Evolutionary conservation across 495 filamentous ascomycete species (phyloP).

Genomic region (Xylaria telfairii): DNA sequence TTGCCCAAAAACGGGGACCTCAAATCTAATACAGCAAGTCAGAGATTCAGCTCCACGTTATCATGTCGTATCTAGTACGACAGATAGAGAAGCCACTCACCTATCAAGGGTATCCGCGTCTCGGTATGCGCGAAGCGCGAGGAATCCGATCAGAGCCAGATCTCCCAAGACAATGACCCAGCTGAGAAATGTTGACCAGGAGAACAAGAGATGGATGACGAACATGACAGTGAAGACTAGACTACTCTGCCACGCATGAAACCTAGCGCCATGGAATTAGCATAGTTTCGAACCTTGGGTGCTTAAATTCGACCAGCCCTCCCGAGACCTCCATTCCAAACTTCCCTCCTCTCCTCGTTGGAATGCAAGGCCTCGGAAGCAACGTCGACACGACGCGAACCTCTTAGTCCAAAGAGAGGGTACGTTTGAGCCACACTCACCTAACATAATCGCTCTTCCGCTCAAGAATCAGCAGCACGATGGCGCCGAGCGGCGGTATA

Average conservation of each 20-base stretch:
- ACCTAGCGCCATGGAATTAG: slow-evolving; percentile 55
- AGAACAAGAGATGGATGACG: slow-evolving; percentile 83
- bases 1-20: slow-evolving; percentile 85
- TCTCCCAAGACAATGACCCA: slow-evolving; percentile 83
- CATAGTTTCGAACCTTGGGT: neutral
- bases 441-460: slow-evolving; percentile 96
- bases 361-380: neutral
- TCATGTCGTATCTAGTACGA: neutral
- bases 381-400: neutral
- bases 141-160: slow-evolving; percentile 74
- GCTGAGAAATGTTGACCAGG: slow-evolving; percentile 80
- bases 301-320: neutral
- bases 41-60: slow-evolving; percentile 17
- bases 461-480: slow-evolving; percentile 84
- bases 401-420: neutral
- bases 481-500: slow-evolving; percentile 84
- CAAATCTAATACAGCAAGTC: slow-evolving; percentile 54
- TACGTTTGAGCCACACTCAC: slow-evolving; percentile 54
- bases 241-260: slow-evolving; percentile 94
- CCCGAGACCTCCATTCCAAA: neutral
- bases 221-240: slow-evolving; percentile 87
- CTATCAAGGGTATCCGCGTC: slow-evolving; percentile 93
- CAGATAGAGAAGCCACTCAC: slow-evolving; percentile 42
- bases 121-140: slow-evolving; percentile 79
- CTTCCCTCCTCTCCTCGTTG: neutral